Percentiles rank a stretch among this genome's conserved stretches.
phyloP scores from a whole-genome alignment of 176 grass and related monocot genomes.

The Eleusine indica region DNA sequence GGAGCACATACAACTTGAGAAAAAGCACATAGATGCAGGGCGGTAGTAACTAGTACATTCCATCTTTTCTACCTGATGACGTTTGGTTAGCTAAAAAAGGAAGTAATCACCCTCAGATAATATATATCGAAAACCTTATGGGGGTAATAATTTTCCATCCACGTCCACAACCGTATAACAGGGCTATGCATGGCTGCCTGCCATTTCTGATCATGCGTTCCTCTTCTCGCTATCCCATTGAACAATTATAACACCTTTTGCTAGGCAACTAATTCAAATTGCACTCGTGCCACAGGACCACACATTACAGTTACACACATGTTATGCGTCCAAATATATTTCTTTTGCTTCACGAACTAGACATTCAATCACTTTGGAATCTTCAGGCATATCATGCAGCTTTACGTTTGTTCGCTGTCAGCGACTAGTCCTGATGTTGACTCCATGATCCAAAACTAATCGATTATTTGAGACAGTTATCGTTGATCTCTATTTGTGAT shows the following conservation, averaged over 20 bases:
- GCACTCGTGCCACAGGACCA: slow-evolving; percentile 33
- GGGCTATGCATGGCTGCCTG: background rate
- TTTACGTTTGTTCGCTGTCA: slow-evolving; percentile 35
- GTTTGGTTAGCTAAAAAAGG: no score
- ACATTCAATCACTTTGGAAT: slow-evolving; percentile 25
- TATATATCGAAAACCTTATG: no score
- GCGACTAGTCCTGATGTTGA: slow-evolving; percentile 35
- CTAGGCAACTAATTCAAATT: background rate
- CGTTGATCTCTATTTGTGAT: slow-evolving; percentile 14
- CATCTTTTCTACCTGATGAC: no score
- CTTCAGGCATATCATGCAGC: slow-evolving; percentile 40
- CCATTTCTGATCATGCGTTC: slow-evolving; percentile 18
- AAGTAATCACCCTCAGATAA: no score
- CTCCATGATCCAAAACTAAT: slow-evolving; percentile 4
- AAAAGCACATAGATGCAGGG: no score
- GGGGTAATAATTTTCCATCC: no score
- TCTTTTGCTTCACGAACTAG: background rate
- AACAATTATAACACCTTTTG: background rate
- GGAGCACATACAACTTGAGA: background rate
- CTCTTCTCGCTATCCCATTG: background rate
- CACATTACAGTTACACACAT: slow-evolving; percentile 21
- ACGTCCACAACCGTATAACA: no score
- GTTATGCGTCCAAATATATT: background rate
- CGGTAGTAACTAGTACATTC: no score
- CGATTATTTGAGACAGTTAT: slow-evolving; percentile 11